Percentiles rank a stretch among this genome's conserved stretches.
These are phyloP conservation scores for Ophiostoma fasciatum DNA, from an alignment of 2,329 filamentous ascomycete genomes.

Conservation along the genomic window DNA sequence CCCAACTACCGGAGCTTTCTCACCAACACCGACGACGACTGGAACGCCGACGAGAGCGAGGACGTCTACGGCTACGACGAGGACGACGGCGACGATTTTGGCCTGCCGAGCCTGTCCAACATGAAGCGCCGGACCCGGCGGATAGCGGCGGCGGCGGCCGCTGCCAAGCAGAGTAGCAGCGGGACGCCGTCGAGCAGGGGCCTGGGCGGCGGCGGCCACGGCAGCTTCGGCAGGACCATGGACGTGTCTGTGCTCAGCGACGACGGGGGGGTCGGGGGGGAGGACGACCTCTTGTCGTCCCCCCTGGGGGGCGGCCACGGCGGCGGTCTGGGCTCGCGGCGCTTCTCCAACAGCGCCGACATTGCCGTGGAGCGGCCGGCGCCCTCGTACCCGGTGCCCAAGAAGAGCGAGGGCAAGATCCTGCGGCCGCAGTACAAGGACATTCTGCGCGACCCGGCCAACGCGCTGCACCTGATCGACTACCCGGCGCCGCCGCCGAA, in stretches of 20 bases:
- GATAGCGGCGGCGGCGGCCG: conserved; percentile 27
- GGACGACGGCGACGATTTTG: conserved; percentile 85
- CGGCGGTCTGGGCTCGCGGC: conserved; percentile 29
- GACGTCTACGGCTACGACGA: conserved; percentile 66
- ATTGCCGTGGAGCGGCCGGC: conserved; percentile 82
- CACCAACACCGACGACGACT: conserved; percentile 68
- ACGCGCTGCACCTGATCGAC: conserved; percentile 85
- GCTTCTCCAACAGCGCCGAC: conserved; percentile 75
- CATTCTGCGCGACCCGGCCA: conserved; percentile 76
- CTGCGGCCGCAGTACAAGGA: conserved; percentile 95
- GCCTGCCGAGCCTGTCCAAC: conserved; percentile 78
- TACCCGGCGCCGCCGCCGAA: conserved; percentile 62
- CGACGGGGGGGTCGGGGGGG: conserved; percentile 9
- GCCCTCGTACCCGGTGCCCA: conserved; percentile 71
- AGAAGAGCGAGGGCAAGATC: conserved; percentile 89
- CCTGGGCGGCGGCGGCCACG: background rate
- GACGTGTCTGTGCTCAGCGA: conserved; percentile 11
- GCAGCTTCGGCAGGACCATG: background rate
- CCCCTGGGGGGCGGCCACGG: conserved; percentile 9
- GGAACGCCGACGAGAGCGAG: conserved; percentile 57
- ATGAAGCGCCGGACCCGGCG: conserved; percentile 61
- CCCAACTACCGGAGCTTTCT: conserved; percentile 69
- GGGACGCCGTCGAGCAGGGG: background rate
- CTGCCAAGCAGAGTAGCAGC: background rate
- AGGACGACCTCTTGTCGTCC: too few relatives aligned